Base-by-base conservation (phyloP, 2,329 filamentous ascomycete species). In the Rhinocladiella similis region DNA sequence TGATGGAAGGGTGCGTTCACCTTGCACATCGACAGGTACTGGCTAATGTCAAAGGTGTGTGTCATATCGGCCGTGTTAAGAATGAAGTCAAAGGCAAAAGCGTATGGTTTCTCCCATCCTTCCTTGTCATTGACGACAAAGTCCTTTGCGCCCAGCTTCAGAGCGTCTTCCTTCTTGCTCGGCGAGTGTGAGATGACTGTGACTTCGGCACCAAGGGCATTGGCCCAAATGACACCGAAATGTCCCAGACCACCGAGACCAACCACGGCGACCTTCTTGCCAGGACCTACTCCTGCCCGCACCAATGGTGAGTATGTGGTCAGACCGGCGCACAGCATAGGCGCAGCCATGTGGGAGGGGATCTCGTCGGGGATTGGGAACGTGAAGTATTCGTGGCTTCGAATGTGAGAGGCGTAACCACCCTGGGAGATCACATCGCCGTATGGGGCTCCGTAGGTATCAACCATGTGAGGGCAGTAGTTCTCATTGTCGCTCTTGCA, bases 11-110 rank as follows among this genome's bases (percentile, higher is more conserved):
- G 75, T 19, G 80, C 77, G 25, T 78, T 78, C 36, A 84, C 75
- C 58, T 78, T 79, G 25, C 83, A 70, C 0, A 77, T 78, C 0
- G 73, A 75, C 52, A 83, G 68, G 65, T 84, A 84, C 1, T 73
- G 70, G 29, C 45, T 16, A n/a, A 87, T 68, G 64, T 85, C 76
- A 63, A 87, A 84, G 48, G 76, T 73, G 68, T 84, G 88, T 59
- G 94, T 94, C 75, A 89, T 86, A 72, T 83, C 87, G 57, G 90
- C 89, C 52, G 85, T 87, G 76, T 90, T 89, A 72, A 90, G 83
- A 64, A 83, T 85, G 70, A 86, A 87, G 67, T 84, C 82, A 68
- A 84, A 82, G 43, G 76, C 79, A 69, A 77, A 81, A 16, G 70
- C 75, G 67, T 78, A 79, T 18, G 75, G 71, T 68, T 83, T 76